Base-by-base conservation (phyloP, 495 filamentous ascomycete species). In the Entonaema liquescens region DNA sequence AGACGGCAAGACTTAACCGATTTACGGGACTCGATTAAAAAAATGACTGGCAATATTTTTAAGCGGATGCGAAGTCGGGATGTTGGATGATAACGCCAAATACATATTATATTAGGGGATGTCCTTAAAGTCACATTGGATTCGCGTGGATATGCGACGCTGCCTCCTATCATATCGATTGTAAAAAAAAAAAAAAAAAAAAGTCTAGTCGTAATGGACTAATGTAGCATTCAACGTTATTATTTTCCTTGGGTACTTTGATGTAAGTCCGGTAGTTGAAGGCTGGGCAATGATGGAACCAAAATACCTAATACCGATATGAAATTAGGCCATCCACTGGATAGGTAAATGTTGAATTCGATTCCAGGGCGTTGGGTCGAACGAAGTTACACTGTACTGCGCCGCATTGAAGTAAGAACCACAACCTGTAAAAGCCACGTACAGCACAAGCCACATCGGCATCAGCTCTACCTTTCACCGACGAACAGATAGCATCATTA, bases 11-110 rank as follows among this genome's bases (percentile, higher is more conserved):
- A 31, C 35, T 55, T 44, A 49, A 65, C 61, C 56, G 56, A 55
- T 65, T 50, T 55, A 23, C 67, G 56, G 67, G n/a, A 36, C 17
- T 23, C 29, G 44, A 40, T 26, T 28, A 52, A 53, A 33, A 42
- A 49, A 59, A 53, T 42, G 31, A 33, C 42, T 40, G n/a, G 25
- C 17, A 42, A 19, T 5, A 33, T 21, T 21, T 53, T 13, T 59
- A 60, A 47, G 23, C 44, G 33, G 23, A 57, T 67, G 69, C 68
- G 68, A 71, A 54, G 50, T 68, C 64, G 64, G 69, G 58, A 67
- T 53, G 47, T 19, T 25, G 38, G 33, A 31, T 13, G 38, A 40
- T 42, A 21, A 49, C 28, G 49, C 29, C 49, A 29, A 29, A 29
- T 26, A 6, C 13, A 7, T 53, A 29, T 8, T 53, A 29, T 53